These are phyloP conservation scores for Backusella morwellensis DNA, from an alignment of 192 early-diverging fungal genomes.

Conservation along the genomic window DNA sequence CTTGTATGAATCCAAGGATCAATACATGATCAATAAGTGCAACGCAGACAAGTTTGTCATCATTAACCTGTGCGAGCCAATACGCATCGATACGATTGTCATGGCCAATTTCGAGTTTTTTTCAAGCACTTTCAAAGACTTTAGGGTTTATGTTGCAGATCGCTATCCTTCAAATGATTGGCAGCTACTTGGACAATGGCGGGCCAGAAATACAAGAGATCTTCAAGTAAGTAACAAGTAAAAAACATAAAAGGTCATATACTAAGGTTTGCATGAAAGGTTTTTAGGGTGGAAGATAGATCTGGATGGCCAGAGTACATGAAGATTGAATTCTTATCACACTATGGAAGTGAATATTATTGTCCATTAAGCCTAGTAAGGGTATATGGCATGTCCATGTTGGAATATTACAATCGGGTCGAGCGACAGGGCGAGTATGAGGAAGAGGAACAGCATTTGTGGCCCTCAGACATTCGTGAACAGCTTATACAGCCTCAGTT, in stretches of 20 bases:
- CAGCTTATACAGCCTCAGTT: slow-evolving; percentile 22
- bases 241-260: slow-evolving; percentile 35
- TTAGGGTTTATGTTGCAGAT: slow-evolving; percentile 74
- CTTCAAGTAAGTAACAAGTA: slow-evolving; percentile 69
- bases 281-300: slow-evolving; percentile 77
- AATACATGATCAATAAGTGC: slow-evolving; percentile 95
- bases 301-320: slow-evolving; percentile 83
- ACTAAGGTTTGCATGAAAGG: slow-evolving; percentile 41
- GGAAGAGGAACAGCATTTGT: slow-evolving; percentile 19
- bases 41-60: slow-evolving; percentile 76
- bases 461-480: slow-evolving; percentile 27
- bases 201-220: slow-evolving; percentile 83
- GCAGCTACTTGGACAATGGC: slow-evolving; percentile 79
- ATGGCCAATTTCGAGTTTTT: slow-evolving; percentile 98
- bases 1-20: slow-evolving; percentile 87
- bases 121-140: slow-evolving; percentile 87
- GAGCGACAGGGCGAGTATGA: slow-evolving; percentile 34
- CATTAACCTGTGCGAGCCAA: slow-evolving; percentile 91
- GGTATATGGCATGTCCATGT: slow-evolving; percentile 86
- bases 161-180: slow-evolving; percentile 67
- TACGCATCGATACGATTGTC: slow-evolving; percentile 84
- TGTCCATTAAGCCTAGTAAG: slow-evolving; percentile 87
- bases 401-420: slow-evolving; percentile 80
- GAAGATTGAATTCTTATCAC: slow-evolving; percentile 80
- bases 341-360: slow-evolving; percentile 90